A percentile compares a stretch with the other conserved stretches of the same genome.
Conservation (phyloP, 495 filamentous ascomycete species). For the Tuber umbilicatum region DNA sequence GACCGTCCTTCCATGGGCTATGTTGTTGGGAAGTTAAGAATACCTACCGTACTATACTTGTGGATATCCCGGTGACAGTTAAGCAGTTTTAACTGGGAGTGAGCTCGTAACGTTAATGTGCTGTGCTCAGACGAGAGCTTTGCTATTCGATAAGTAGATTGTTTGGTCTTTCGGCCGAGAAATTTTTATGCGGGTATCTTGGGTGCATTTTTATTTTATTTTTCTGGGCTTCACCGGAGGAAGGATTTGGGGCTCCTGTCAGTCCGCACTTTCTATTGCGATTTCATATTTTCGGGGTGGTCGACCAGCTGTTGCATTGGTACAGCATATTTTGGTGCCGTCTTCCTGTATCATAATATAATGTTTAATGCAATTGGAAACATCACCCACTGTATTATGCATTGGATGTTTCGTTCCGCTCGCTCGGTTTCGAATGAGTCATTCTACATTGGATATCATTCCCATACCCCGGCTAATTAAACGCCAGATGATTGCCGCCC, state of each 20-base stretch:
- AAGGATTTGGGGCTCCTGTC: not conserved
- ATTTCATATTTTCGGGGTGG: not conserved
- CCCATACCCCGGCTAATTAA: not conserved
- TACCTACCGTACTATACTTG: too few species aligned
- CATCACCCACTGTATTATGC: not conserved
- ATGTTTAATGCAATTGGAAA: slow-evolving; percentile 1
- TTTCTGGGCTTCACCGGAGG: not conserved
- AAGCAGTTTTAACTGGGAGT: not conserved
- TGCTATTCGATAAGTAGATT: not conserved
- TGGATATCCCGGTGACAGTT: not conserved
- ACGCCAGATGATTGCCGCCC: not conserved
- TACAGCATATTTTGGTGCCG: not conserved
- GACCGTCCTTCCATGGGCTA: not conserved
- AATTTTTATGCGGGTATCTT: not conserved
- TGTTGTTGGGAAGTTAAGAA: not conserved
- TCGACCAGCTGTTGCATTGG: not conserved
- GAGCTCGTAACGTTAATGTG: not conserved
- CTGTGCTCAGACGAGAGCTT: not conserved
- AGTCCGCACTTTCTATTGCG: not conserved
- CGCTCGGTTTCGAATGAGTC: not conserved
- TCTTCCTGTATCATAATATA: not conserved
- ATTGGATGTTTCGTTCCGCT: not conserved
- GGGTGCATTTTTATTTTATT: not conserved
- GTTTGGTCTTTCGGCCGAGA: not conserved
- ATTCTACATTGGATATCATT: not conserved